Percentiles rank a stretch among this genome's conserved stretches.
Conservation (phyloP, 2,329 filamentous ascomycete species). For the Diplocarpon mali region DNA sequence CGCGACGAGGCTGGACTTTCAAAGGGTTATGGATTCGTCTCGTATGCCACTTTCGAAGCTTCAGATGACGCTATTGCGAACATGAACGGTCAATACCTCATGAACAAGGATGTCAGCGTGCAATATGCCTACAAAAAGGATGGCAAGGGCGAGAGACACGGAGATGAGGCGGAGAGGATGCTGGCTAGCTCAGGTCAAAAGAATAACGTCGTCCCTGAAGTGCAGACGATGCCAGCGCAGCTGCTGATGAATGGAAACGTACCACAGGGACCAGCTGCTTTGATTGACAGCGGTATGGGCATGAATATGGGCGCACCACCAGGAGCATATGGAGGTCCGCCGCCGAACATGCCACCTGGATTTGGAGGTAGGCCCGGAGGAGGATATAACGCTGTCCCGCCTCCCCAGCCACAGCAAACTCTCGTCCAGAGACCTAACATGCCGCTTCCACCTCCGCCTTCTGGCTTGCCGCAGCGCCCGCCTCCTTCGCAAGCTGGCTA, state of each 20-base stretch:
- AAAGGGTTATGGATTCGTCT: constrained; percentile 95
- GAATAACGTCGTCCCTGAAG: constrained; percentile 79
- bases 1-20: constrained; percentile 79
- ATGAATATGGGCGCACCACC: constrained; percentile 9
- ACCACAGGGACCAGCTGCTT: constrained; percentile 31
- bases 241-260: constrained; percentile 32
- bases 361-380: constrained; percentile 20
- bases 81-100: constrained; percentile 92
- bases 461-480: constrained; percentile 51
- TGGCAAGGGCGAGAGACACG: constrained; percentile 91
- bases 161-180: constrained; percentile 85
- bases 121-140: constrained; percentile 99
- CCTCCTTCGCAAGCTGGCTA: constrained; percentile 58
- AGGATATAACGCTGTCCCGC: constrained; percentile 25
- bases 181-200: constrained; percentile 87
- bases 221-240: constrained; percentile 27
- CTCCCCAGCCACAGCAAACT: constrained; percentile 20
- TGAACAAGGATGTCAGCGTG: constrained; percentile 92
- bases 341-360: constrained; percentile 20
- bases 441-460: constrained; percentile 45
- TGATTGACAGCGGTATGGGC: constrained; percentile 25
- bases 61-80: constrained; percentile 84
- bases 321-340: constrained; percentile 14
- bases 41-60: constrained; percentile 84
- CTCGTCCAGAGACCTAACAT: constrained; percentile 29